Conservation (phyloP, 1,284 basidiomycete genomes). For the Apiotrichum laibachii region DNA sequence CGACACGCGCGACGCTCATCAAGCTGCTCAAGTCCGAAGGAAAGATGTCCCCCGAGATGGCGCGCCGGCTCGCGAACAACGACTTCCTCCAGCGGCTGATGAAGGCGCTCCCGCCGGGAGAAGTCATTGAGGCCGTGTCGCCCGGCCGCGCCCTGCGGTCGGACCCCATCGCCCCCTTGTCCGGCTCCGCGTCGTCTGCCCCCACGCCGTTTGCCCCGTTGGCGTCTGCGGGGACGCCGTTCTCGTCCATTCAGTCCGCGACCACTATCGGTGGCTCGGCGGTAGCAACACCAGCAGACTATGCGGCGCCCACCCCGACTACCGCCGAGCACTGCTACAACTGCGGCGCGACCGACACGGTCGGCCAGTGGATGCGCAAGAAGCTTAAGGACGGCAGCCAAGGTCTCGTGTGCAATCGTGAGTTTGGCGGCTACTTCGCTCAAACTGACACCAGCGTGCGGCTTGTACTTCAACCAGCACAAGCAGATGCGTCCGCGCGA, state of each 20-base stretch:
- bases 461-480: slow-evolving; percentile 47
- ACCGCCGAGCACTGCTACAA: slow-evolving; percentile 34
- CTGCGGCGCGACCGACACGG: slow-evolving; percentile 40
- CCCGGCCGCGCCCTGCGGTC: background rate
- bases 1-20: slow-evolving; percentile 36
- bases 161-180: background rate
- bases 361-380: slow-evolving; percentile 40
- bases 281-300: no score
- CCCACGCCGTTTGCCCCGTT: background rate
- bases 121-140: background rate
- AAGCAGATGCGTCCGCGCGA: slow-evolving; percentile 47
- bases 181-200: background rate
- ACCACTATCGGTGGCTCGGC: no score
- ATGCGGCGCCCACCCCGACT: slow-evolving; percentile 1
- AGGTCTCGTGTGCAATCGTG: slow-evolving; percentile 47
- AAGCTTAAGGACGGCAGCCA: slow-evolving; percentile 38
- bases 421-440: slow-evolving; percentile 11
- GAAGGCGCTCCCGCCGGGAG: slow-evolving; percentile 34
- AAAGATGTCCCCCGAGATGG: slow-evolving; percentile 43
- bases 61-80: slow-evolving; percentile 38
- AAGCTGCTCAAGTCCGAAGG: slow-evolving; percentile 40
- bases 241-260: no score
- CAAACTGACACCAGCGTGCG: slow-evolving; percentile 35
- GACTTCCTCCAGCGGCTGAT: slow-evolving; percentile 39
- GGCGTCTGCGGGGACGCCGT: background rate